phyloP scores from a whole-genome alignment of 2,329 filamentous ascomycete genomes.

The Trichoderma afroharzianum region DNA sequence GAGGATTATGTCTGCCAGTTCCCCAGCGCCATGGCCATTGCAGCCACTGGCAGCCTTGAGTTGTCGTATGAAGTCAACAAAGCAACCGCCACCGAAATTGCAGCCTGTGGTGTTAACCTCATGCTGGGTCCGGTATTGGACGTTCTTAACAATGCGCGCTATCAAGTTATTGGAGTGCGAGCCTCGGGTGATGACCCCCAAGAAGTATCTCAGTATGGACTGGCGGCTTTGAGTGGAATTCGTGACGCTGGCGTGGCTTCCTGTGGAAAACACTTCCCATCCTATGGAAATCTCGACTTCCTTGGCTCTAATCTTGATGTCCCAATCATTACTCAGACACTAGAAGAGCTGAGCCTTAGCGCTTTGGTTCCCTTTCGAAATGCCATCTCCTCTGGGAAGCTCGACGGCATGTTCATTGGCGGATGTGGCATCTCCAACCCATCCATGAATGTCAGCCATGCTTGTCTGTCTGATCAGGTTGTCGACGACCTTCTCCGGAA shows the following conservation, averaged over 20 bases:
- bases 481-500: conserved; percentile 86
- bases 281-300: conserved; percentile 92
- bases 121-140: conserved; percentile 93
- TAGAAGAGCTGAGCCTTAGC: conserved; percentile 89
- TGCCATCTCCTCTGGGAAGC: conserved; percentile 72
- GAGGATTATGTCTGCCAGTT: conserved; percentile 96
- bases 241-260: conserved; percentile 85
- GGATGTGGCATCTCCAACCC: conserved; percentile 89
- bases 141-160: conserved; percentile 87
- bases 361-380: conserved; percentile 89
- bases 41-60: conserved; percentile 82
- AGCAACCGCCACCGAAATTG: conserved; percentile 87
- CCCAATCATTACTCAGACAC: conserved; percentile 89
- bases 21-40: conserved; percentile 92
- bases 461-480: conserved; percentile 87
- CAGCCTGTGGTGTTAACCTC: conserved; percentile 91
- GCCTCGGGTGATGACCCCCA: conserved; percentile 91
- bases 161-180: conserved; percentile 85
- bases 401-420: conserved; percentile 94
- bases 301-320: conserved; percentile 87
- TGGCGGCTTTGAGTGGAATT: conserved; percentile 87
- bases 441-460: conserved; percentile 92
- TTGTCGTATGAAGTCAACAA: conserved; percentile 87
- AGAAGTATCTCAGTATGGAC: conserved; percentile 88
- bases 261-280: conserved; percentile 94